These are phyloP conservation scores for Penicillium angulare DNA, from an alignment of 495 filamentous ascomycete genomes.

Conservation along the genomic window DNA sequence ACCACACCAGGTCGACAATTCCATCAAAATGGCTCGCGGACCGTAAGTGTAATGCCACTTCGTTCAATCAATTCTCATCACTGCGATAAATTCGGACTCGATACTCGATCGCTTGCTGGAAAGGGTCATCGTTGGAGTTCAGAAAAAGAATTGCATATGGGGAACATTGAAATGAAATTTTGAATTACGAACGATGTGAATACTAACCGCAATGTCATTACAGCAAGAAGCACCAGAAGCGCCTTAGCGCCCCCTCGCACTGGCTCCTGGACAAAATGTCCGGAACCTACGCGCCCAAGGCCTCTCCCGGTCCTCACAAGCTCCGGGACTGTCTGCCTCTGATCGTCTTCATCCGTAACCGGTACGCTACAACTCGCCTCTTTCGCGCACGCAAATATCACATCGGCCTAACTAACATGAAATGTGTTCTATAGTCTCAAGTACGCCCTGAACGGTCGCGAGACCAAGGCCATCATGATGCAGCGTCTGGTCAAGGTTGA, in stretches of 20 bases:
- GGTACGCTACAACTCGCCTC: slow-evolving; percentile 37
- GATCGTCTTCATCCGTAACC: slow-evolving; percentile 98
- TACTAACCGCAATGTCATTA: slow-evolving; percentile 35
- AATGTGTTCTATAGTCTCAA: slow-evolving; percentile 65
- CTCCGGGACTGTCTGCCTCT: slow-evolving; percentile 97
- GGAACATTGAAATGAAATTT: slow-evolving; percentile 4
- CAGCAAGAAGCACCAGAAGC: slow-evolving; percentile 99
- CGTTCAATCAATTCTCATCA: neutral
- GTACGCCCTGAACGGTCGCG: slow-evolving; percentile 98
- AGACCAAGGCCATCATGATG: slow-evolving; percentile 97
- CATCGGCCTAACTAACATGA: slow-evolving; percentile 13
- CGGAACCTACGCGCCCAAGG: slow-evolving; percentile 93
- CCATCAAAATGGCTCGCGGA: slow-evolving; percentile 64
- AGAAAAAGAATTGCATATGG: neutral
- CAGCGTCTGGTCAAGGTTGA: slow-evolving; percentile 99
- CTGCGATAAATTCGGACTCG: slow-evolving; percentile 3
- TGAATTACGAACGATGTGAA: slow-evolving; percentile 11
- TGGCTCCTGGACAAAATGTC: slow-evolving; percentile 99
- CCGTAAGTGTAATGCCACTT: slow-evolving; percentile 50
- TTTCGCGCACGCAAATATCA: neutral
- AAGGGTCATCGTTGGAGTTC: neutral
- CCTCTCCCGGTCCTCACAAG: slow-evolving; percentile 98
- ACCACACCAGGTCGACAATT: slow-evolving; percentile 44
- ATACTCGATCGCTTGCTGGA: neutral
- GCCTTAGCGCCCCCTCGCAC: slow-evolving; percentile 95